Conservation (phyloP, 345 rosid species). For the Anastatica hierochuntica region DNA sequence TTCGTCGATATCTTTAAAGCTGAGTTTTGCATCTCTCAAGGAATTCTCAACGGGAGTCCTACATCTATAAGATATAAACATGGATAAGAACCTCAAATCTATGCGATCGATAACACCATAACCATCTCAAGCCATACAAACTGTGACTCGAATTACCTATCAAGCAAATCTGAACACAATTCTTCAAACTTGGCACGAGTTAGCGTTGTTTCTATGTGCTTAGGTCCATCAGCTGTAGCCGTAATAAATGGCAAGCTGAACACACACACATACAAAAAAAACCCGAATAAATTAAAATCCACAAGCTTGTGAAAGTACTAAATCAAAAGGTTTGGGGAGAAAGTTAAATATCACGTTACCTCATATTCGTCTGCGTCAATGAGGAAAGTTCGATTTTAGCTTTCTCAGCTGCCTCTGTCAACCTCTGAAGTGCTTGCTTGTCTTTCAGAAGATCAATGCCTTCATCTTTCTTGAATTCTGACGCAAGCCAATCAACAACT, state of each 20-base stretch:
- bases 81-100: too few relatives aligned
- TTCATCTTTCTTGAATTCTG: conserved; percentile 66
- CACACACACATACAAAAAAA: too few relatives aligned
- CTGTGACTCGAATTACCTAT: conserved; percentile 39
- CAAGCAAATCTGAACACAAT: conserved; percentile 78
- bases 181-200: conserved; percentile 94
- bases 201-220: conserved; percentile 87
- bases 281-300: neutral
- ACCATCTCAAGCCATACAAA: neutral
- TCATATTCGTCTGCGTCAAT: conserved; percentile 79
- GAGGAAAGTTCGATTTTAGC: conserved; percentile 98
- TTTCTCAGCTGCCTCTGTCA: conserved; percentile 92
- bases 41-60: conserved; percentile 83
- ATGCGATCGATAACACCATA: too few relatives aligned
- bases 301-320: neutral
- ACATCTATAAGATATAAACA: conserved; percentile 33
- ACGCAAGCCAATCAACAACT: conserved; percentile 93
- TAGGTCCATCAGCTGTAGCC: conserved; percentile 97
- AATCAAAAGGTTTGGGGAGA: neutral
- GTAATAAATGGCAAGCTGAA: conserved; percentile 94
- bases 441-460: conserved; percentile 95
- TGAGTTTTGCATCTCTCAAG: conserved; percentile 79
- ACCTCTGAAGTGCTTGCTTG: conserved; percentile 93
- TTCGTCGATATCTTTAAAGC: conserved; percentile 83
- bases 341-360: conserved; percentile 24